Base-by-base conservation (phyloP, 305 asterid genomes). In the Ajuga reptans region DNA sequence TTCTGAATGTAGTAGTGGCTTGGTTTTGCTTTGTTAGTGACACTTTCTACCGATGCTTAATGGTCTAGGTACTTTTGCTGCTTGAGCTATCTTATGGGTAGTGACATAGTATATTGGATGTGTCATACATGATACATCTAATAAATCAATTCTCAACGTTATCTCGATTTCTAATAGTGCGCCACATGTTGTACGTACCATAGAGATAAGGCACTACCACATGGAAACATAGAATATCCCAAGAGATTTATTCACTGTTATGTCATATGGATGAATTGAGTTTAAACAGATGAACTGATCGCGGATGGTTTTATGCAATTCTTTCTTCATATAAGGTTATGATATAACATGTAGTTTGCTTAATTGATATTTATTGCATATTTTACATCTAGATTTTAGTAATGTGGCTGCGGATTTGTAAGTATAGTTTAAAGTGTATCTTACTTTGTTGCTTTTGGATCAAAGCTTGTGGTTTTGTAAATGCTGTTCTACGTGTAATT, bases 401-500 rank as follows among this genome's bases (percentile, higher is more conserved):
- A 36, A 31, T 57, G 54, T 55, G 56, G 36, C 16, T 24, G 52
- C n/a, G 1, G 34, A 9, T 61, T 51, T 47, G 0, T 60, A 17
- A 29, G 36, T 75, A 27, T 8, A 39, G n/a, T 39, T 8, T 36
- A 6, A 36, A 9, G 14, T 0, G 9, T 14, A n/a, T 45, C 1
- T 21, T 53, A 17, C 66, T 31, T 65, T 39, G 27, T 9, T 15
- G 15, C 11, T 61, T 17, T 2, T 27, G 50, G 49, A 5, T 54
- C 6, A 27, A 39, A 59, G 21, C 64, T 51, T 65, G 18, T 29
- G 15, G 24, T 41, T 11, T 16, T 58, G 15, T 31, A 58, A 4
- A 45, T 67, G 70, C 31, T 73, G 55, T 21, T n/a, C 17, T 41
- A n/a, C n/a, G 51, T 16, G n/a, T 73, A 47, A 17, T n/a, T 0